Evolutionary conservation across 495 filamentous ascomycete species (phyloP), one percentile per base, ranked within the genome.

Genomic region (Polyplosphaeria fusca): DNA sequence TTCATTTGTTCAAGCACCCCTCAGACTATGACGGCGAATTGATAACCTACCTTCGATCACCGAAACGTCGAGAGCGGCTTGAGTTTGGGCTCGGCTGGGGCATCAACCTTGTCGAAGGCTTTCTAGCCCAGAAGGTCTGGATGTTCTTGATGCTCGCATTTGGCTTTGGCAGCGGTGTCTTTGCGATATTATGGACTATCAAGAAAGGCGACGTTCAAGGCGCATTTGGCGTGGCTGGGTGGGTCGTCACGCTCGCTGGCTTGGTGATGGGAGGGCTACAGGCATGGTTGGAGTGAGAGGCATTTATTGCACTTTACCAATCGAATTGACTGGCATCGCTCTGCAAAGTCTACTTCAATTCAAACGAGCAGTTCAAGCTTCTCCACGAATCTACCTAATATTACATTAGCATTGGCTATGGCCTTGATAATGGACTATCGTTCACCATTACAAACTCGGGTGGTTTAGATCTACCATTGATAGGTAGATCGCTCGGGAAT

Each of bases 51-150:
- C 41, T 62, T 4, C 67, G 67, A 18, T 49, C 65, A 18, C 64
- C 63, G 46, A 70, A 67, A 49, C 57, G 52, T 5, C 60, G 53
- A 20, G 63, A 55, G 12, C 53, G 63, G 4, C 56, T 71, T 1
- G 46, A 65, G 19, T 50, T 43, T 18, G 69, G 69, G 11, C 53
- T 67, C n/a, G 73, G 70, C 2, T 77, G 71, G 72, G 74, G 74
- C 12, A 65, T 77, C 35, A 70, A 71, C 23, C 65, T 75, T 16
- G 69, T 73, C 2, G 72, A 75, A 61, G 68, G 70, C 7, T 74
- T 71, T 51, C 46, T 67, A n/a, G 53, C 58, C 2, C 55, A 63
- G n/a, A 66, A 62, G n/a, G 56, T 76, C 14, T 75, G 70, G 72
- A 27, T 59, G 5, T 16, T 68, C 4, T 24, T 62, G 5, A 60